Percentiles rank a stretch among this genome's conserved stretches.
phyloP scores from a whole-genome alignment of 2,329 filamentous ascomycete genomes.

The Podosphaera leucotricha region DNA sequence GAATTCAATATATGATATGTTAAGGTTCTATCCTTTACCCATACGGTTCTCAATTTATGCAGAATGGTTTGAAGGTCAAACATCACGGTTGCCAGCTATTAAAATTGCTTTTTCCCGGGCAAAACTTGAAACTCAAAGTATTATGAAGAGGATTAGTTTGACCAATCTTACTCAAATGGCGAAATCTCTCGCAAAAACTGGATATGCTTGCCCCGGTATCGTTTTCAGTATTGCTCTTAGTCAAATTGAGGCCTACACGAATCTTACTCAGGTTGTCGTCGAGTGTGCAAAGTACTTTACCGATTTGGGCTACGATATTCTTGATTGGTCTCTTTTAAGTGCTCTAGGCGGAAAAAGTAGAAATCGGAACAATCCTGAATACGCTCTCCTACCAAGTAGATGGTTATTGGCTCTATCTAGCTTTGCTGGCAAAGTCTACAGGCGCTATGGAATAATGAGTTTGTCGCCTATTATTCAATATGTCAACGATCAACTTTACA shows the following conservation, averaged over 20 bases:
- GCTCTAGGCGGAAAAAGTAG: conserved; percentile 38
- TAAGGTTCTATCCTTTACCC: conserved; percentile 53
- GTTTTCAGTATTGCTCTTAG: conserved; percentile 76
- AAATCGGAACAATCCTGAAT: conserved; percentile 37
- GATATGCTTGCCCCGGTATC: conserved; percentile 69
- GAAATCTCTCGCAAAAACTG: conserved; percentile 73
- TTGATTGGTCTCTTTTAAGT: conserved; percentile 80
- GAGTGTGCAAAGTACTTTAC: conserved; percentile 91
- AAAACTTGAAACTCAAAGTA: conserved; percentile 55
- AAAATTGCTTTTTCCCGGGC: conserved; percentile 56
- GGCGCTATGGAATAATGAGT: conserved; percentile 64
- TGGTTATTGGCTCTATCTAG: conserved; percentile 78
- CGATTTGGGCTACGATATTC: conserved; percentile 71
- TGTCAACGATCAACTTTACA: conserved; percentile 59
- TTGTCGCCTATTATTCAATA: conserved; percentile 73
- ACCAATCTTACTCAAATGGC: conserved; percentile 75
- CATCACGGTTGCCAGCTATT: conserved; percentile 54
- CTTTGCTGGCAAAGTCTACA: conserved; percentile 82
- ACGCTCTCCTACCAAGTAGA: conserved; percentile 53
- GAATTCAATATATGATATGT: conserved; percentile 65
- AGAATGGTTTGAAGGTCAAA: conserved; percentile 71
- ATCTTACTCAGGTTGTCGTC: conserved; percentile 83
- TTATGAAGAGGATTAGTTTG: conserved; percentile 72
- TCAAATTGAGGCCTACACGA: conserved; percentile 84
- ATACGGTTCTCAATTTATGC: conserved; percentile 74